Evolutionary conservation across 2,329 filamentous ascomycete genomes (phyloP).

Genomic region (Talaromyces sp.): DNA sequence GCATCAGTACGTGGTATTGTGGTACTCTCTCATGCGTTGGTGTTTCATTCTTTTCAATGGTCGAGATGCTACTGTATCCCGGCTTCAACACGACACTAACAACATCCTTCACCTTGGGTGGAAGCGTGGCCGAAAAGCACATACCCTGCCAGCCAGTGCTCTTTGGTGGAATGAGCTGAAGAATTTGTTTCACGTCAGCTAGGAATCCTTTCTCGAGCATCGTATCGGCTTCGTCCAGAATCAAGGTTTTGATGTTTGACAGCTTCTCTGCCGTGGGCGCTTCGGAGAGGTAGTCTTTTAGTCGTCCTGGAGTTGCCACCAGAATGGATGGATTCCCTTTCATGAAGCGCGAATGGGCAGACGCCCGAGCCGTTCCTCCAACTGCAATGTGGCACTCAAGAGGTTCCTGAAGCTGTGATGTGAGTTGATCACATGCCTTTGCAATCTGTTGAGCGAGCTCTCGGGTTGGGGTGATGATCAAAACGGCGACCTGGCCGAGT

Average conservation of each 20-base stretch:
- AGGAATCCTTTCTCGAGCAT: constrained; percentile 43
- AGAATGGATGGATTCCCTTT: constrained; percentile 94
- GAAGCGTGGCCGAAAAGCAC: constrained; percentile 96
- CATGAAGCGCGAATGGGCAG: constrained; percentile 35
- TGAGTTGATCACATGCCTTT: too few relatives aligned
- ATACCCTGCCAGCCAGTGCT: constrained; percentile 84
- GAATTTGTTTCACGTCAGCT: constrained; percentile 99
- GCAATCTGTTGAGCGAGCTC: too few relatives aligned
- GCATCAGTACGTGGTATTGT: too few relatives aligned
- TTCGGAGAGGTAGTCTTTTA: constrained; percentile 99
- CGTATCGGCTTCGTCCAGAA: constrained; percentile 59
- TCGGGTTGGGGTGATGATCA: too few relatives aligned
- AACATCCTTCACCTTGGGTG: constrained; percentile 97
- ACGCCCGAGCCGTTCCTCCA: too few relatives aligned
- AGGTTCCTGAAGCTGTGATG: too few relatives aligned
- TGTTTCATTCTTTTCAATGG: too few relatives aligned
- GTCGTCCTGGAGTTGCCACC: constrained; percentile 94
- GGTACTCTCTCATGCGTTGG: too few relatives aligned
- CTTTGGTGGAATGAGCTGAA: constrained; percentile 90
- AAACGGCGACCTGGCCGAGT: too few relatives aligned
- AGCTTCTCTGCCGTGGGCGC: constrained; percentile 90
- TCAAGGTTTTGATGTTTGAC: constrained; percentile 92
- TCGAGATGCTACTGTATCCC: too few relatives aligned
- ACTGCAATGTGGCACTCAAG: too few relatives aligned
- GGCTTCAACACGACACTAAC: constrained; percentile 76